A percentile compares a stretch with the other conserved stretches of the same genome.
These are phyloP conservation scores for Sugiyamaella lignohabitans DNA, from an alignment of 805 yeast species.

Conservation along the genomic window DNA sequence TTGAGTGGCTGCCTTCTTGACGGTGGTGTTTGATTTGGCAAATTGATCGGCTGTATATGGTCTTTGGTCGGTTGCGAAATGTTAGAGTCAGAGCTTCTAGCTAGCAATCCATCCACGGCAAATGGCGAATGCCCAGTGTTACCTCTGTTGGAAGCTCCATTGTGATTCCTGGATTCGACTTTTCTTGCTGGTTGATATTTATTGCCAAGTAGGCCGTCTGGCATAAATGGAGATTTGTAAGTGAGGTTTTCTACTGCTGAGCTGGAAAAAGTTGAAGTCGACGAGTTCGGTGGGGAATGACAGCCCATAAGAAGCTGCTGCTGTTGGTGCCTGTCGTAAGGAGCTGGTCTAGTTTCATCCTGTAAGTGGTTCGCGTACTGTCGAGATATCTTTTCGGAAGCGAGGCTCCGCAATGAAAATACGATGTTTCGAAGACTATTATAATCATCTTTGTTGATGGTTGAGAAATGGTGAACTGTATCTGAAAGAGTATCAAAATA, in stretches of 20 bases:
- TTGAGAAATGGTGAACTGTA: slow-evolving; percentile 20
- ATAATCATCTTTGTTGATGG: slow-evolving; percentile 23
- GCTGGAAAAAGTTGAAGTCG: background rate
- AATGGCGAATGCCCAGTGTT: too few relatives aligned
- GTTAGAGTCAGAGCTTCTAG: too few relatives aligned
- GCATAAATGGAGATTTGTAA: background rate
- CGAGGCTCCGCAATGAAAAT: slow-evolving; percentile 24
- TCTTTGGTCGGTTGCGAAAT: background rate
- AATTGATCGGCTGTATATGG: background rate
- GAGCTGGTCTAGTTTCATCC: background rate
- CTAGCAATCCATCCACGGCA: too few relatives aligned
- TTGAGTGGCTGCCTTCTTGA: too few relatives aligned
- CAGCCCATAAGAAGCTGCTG: background rate
- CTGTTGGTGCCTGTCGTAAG: background rate
- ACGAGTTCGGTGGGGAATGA: background rate
- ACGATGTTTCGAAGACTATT: slow-evolving; percentile 27
- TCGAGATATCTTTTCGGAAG: background rate
- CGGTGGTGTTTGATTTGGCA: too few relatives aligned
- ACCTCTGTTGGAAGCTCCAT: too few relatives aligned
- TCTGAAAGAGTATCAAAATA: slow-evolving; percentile 16
- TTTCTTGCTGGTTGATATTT: too few relatives aligned
- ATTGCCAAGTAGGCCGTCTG: background rate
- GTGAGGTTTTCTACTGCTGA: background rate
- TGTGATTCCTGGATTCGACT: too few relatives aligned
- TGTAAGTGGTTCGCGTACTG: background rate